Evolutionary conservation across 257 asterid genomes (phyloP), one percentile per base, ranked within the genome.

Genomic region (Solanum corneliomulleri): DNA sequence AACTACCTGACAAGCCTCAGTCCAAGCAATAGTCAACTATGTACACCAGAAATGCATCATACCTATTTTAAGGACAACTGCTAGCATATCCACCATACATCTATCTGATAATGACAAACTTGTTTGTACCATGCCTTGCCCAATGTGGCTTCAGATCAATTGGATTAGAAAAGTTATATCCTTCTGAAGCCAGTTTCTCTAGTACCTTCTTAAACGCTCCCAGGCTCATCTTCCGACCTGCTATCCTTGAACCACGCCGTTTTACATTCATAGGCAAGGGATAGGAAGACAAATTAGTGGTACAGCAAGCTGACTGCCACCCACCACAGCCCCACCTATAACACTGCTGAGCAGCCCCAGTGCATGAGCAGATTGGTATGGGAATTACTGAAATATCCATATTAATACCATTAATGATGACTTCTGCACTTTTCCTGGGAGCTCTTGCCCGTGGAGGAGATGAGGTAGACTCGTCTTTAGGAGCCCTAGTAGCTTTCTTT

Each of bases 271-370:
- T 90, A 80, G 98, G 98, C 94, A 95, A 89, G 6, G 99, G 99
- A 87, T 95, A 92, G 20, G 89, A 45, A 37, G 98, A 96, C 91
- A 94, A 23, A 52, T 93, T 91, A 33, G 94, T 96, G 14, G 98
- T 96, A 88, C 98, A 94, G 87, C 99, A 96, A 42, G 98, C 98
- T 1, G 99, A 96, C 85, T 96, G 98, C 99, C 99, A 96, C 49
- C 99, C 99, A 89, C 98, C 99, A 35, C 95, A 92, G 72, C 99
- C 99, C 99, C 99, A 96, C 92, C 98, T 91, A 85, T 96, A 96
- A 78, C 98, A 96, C 88, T 94, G 95, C 49, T 95, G 99, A 41
- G 96, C 92, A 52, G 93, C 78, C 39, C 98, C 98, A 13, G 99
- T 96, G 91, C 98, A 96, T 18, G 98, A 94, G 90, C 98, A 96